phyloP scores from a whole-genome alignment of 2,329 filamentous ascomycete genomes.

The Colletotrichum orchidophilum region DNA sequence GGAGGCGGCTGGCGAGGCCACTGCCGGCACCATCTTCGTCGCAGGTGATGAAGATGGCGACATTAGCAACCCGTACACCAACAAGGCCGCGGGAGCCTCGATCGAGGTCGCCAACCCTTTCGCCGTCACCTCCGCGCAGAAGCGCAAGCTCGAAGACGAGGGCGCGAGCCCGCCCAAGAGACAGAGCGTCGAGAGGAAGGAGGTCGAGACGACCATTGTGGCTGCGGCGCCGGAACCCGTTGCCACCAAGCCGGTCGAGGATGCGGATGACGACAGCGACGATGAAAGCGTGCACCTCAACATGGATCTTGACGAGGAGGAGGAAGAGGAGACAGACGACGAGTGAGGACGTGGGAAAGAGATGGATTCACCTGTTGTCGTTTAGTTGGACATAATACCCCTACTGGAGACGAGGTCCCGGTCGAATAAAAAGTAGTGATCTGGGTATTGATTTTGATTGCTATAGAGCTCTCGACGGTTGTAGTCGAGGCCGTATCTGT shows the following conservation, averaged over 20 bases:
- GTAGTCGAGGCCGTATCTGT: conserved; percentile 18
- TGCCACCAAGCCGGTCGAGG: conserved; percentile 36
- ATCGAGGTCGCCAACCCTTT: conserved; percentile 31
- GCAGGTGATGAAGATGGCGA: conserved; percentile 3
- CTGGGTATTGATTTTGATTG: background rate
- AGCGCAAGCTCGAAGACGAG: conserved; percentile 52
- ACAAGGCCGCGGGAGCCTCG: conserved; percentile 29
- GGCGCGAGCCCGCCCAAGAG: conserved; percentile 39
- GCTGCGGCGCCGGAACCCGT: conserved; percentile 10
- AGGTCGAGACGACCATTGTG: conserved; percentile 4
- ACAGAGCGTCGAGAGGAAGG: conserved; percentile 29
- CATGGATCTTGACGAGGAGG: conserved; percentile 66
- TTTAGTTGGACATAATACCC: conserved; percentile 26
- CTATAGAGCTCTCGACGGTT: conserved; percentile 4
- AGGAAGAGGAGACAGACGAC: conserved; percentile 46
- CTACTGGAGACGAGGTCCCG: background rate
- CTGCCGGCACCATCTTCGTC: conserved; percentile 10
- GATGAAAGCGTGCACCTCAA: conserved; percentile 68
- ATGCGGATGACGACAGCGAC: conserved; percentile 55
- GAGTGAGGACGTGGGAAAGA: conserved; percentile 43
- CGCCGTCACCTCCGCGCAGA: conserved; percentile 41
- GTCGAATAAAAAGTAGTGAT: background rate
- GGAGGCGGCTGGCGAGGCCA: background rate
- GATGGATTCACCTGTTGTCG: conserved; percentile 26
- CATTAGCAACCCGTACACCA: conserved; percentile 46